These are phyloP conservation scores for Emydomyces testavorans DNA, from an alignment of 2,329 filamentous ascomycete species.

Conservation along the genomic window DNA sequence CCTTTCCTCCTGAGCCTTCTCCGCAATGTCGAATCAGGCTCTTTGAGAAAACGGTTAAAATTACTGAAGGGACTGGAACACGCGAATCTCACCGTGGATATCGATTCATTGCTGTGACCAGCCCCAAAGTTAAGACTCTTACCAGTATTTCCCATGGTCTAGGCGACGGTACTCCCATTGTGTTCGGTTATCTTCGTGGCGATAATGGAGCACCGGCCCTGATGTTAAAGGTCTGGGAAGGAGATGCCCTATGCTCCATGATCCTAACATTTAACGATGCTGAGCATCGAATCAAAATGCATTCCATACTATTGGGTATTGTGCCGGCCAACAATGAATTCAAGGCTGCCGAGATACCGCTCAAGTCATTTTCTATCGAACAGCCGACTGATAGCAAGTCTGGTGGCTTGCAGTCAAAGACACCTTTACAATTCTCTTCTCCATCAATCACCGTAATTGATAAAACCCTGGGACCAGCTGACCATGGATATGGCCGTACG, in stretches of 20 bases:
- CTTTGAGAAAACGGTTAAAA: constrained; percentile 59
- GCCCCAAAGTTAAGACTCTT: constrained; percentile 62
- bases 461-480: constrained; percentile 45
- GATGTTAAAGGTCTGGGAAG: constrained; percentile 58
- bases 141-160: constrained; percentile 64
- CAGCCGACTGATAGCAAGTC: constrained; percentile 30
- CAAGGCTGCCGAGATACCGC: constrained; percentile 56
- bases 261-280: constrained; percentile 64
- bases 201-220: constrained; percentile 60
- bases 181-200: constrained; percentile 64
- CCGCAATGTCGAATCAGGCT: constrained; percentile 60
- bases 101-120: constrained; percentile 66
- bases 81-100: constrained; percentile 67
- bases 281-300: constrained; percentile 58
- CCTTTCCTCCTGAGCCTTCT: constrained; percentile 65
- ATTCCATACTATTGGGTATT: constrained; percentile 62
- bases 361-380: constrained; percentile 54
- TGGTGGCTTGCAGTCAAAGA: constrained; percentile 22
- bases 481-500: constrained; percentile 50
- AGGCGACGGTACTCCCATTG: constrained; percentile 53
- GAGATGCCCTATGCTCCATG: constrained; percentile 56
- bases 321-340: constrained; percentile 56
- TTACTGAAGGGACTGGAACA: constrained; percentile 60
- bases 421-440: constrained; percentile 29
- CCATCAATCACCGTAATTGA: constrained; percentile 52